These are phyloP conservation scores for Apophysomyces elegans DNA, from an alignment of 371 early-diverging fungal genomes.

Conservation along the genomic window DNA sequence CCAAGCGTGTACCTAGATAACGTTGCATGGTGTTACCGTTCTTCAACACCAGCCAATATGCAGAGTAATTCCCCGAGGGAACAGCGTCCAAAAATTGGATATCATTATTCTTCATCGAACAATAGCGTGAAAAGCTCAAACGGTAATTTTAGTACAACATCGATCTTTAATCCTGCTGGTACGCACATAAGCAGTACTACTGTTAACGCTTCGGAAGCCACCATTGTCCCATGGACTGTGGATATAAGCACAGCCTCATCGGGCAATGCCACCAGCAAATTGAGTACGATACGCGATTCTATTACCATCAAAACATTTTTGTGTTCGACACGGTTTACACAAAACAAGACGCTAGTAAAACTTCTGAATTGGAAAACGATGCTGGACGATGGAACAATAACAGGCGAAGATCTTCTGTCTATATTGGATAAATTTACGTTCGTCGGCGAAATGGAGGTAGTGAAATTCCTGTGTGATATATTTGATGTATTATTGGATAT, in stretches of 20 bases:
- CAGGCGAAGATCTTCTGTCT: constrained; percentile 43
- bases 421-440: constrained; percentile 67
- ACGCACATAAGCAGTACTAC: constrained; percentile 1
- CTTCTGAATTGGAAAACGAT: constrained; percentile 65
- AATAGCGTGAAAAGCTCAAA: constrained; percentile 28
- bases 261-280: constrained; percentile 34
- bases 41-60: constrained; percentile 44
- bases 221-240: background rate
- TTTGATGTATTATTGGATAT: constrained; percentile 71
- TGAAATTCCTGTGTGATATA: constrained; percentile 69
- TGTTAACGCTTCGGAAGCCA: constrained; percentile 12
- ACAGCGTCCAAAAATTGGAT: constrained; percentile 17
- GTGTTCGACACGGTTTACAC: constrained; percentile 72
- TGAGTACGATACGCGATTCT: constrained; percentile 54
- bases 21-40: constrained; percentile 42
- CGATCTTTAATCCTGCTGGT: constrained; percentile 11
- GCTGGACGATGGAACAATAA: constrained; percentile 27
- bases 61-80: constrained; percentile 13
- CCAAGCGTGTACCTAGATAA: constrained; percentile 55
- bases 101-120: constrained; percentile 26
- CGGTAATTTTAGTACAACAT: constrained; percentile 19
- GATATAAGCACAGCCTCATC: background rate
- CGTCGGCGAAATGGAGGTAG: constrained; percentile 72
- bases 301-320: constrained; percentile 58
- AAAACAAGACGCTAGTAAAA: constrained; percentile 65